These are phyloP conservation scores for Lachancea mirantina DNA, from an alignment of 805 yeast species.

Conservation along the genomic window DNA sequence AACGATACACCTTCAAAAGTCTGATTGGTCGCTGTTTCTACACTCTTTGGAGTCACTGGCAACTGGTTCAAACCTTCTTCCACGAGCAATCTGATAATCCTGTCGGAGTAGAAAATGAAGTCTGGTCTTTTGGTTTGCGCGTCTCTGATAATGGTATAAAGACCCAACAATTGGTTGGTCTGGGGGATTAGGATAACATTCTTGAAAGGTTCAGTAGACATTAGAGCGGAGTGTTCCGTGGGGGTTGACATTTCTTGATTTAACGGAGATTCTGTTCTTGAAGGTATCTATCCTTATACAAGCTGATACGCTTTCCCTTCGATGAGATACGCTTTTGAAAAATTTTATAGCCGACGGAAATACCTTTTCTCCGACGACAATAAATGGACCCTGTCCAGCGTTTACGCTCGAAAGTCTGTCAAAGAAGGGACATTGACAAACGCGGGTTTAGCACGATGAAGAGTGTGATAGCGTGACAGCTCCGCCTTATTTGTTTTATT, in stretches of 20 bases:
- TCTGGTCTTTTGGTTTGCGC: conserved; percentile 76
- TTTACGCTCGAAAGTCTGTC: no score
- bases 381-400: no score
- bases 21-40: conserved; percentile 72
- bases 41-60: conserved; percentile 67
- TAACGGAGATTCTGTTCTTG: no score
- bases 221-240: conserved; percentile 6
- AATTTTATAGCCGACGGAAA: conserved; percentile 2
- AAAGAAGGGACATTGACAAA: no score
- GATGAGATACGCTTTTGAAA: not conserved
- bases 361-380: no score
- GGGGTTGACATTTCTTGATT: no score
- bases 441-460: no score
- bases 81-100: conserved; percentile 87
- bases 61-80: conserved; percentile 93
- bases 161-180: conserved; percentile 81
- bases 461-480: no score
- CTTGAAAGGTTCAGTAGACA: conserved; percentile 30
- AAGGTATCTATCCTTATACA: no score
- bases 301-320: no score
- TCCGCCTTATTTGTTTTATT: no score
- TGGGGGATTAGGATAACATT: conserved; percentile 70
- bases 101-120: conserved; percentile 89
- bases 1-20: conserved; percentile 71
- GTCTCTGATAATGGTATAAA: conserved; percentile 87